Evolutionary conservation across 2,329 filamentous ascomycete species (phyloP).

Genomic region (Venturia carpophila): DNA sequence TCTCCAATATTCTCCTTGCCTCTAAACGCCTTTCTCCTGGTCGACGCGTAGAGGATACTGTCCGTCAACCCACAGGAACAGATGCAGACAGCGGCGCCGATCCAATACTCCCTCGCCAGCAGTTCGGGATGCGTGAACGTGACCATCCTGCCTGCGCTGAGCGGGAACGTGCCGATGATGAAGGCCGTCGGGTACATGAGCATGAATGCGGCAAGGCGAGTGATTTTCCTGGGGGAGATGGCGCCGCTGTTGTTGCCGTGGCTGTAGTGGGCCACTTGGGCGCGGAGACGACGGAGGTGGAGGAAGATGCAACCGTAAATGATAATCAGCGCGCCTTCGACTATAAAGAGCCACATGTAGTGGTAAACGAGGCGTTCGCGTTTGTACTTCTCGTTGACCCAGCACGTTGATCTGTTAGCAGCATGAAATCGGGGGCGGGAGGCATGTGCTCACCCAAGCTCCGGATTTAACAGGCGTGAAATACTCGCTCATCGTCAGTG

Average conservation of each 20-base stretch:
- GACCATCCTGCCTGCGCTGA: constrained; percentile 52
- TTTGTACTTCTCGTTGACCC: constrained; percentile 40
- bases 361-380: constrained; percentile 43
- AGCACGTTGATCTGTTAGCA: constrained; percentile 32
- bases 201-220: constrained; percentile 30
- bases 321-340: constrained; percentile 44
- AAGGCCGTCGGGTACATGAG: constrained; percentile 61
- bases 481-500: constrained; percentile 36
- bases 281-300: constrained; percentile 6
- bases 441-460: constrained; percentile 38
- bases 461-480: constrained; percentile 39
- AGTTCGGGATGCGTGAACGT: background rate
- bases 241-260: background rate
- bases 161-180: constrained; percentile 56
- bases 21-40: constrained; percentile 1
- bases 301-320: constrained; percentile 32
- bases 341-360: constrained; percentile 48
- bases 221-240: background rate
- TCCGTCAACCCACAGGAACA: constrained; percentile 9
- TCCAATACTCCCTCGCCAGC: constrained; percentile 6
- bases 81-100: constrained; percentile 5
- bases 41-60: constrained; percentile 15
- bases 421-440: background rate
- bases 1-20: background rate
- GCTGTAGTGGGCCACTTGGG: constrained; percentile 28